Evolutionary conservation across 805 yeast species (phyloP).

Genomic region (Teunomyces tritomae): DNA sequence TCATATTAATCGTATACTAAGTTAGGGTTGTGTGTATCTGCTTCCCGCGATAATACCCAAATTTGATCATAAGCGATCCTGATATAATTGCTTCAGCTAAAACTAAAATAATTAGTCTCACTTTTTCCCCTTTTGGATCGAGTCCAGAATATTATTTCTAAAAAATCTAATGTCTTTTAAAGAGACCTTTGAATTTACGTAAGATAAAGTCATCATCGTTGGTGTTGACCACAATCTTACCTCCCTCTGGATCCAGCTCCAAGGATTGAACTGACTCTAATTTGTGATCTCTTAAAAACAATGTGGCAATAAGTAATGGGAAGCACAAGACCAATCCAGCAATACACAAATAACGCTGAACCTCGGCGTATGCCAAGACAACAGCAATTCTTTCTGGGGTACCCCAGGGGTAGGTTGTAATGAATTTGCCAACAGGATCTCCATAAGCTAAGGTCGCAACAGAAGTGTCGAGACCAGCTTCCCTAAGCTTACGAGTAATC

Average conservation of each 20-base stretch:
- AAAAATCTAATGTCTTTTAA: constrained; percentile 5
- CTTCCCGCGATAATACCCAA: not conserved
- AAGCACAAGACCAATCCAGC: constrained; percentile 55
- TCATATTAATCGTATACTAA: too few species aligned
- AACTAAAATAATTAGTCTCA: not conserved
- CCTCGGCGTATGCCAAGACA: constrained; percentile 55
- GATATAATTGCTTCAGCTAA: not conserved
- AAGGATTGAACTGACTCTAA: constrained; percentile 36
- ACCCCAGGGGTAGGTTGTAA: constrained; percentile 54
- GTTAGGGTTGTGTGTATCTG: not conserved
- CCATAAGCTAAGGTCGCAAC: constrained; percentile 49
- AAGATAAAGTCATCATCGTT: constrained; percentile 22
- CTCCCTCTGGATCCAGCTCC: constrained; percentile 13
- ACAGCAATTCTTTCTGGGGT: constrained; percentile 58
- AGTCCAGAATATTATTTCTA: not conserved
- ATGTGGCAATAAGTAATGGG: constrained; percentile 46
- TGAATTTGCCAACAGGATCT: constrained; percentile 49
- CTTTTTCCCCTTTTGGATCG: not conserved
- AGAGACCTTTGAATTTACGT: constrained; percentile 11
- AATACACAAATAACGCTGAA: constrained; percentile 57
- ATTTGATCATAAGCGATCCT: not conserved
- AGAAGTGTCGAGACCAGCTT: constrained; percentile 27
- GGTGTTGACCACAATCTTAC: constrained; percentile 21
- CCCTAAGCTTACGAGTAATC: constrained; percentile 30
- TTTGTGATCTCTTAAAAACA: constrained; percentile 53